Base-by-base conservation (phyloP, 306 rosid species). In the Alnus glutinosa region DNA sequence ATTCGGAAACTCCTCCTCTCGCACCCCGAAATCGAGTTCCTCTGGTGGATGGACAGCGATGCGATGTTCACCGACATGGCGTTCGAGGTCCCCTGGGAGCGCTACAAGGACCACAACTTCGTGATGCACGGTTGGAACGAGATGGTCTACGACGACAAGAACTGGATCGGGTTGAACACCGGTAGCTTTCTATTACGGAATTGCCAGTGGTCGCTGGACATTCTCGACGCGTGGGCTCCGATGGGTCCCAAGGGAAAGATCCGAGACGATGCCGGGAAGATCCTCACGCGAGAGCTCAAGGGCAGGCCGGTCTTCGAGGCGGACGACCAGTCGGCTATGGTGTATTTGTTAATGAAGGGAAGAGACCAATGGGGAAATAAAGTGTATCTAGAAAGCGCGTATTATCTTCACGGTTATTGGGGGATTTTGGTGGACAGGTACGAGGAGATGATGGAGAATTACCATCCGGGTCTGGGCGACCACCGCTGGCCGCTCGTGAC, bases 41-140 rank as follows among this genome's bases (percentile, higher is more conserved):
- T 94, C 0, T 94, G 98, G 98, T 94, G 98, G 98, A 94, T 94
- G 98, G 98, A 94, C 63, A 89, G 94, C 80, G 98, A 94, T 67
- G 98, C 98, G 1, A 92, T 94, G 97, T 94, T 92, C 82, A 94
- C 98, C 0, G 98, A 94, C 81, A 94, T 94, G 98, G 91, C 88
- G 2, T 94, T 94, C 75, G 98, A 90, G 82, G 85, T 94, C 9
- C 98, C 98, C 0, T 92, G 97, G 98, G 98, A 92, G 44, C 73
- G 92, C 52, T 94, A 94, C 69, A 89, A 84, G 54, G 90, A 89
- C 4, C 82, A 83, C 68, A 94, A 94, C 36, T 81, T 94, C 14
- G 93, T 94, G n/a, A 58, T 92, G 89, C 98, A 92, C 71, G 98
- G 98, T 0, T 94, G 96, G 97, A 74, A 90, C 68, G 94, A 92